These are phyloP conservation scores for Oryza rufipogon DNA, from an alignment of 176 grass and related monocot genomes.

Conservation along the genomic window DNA sequence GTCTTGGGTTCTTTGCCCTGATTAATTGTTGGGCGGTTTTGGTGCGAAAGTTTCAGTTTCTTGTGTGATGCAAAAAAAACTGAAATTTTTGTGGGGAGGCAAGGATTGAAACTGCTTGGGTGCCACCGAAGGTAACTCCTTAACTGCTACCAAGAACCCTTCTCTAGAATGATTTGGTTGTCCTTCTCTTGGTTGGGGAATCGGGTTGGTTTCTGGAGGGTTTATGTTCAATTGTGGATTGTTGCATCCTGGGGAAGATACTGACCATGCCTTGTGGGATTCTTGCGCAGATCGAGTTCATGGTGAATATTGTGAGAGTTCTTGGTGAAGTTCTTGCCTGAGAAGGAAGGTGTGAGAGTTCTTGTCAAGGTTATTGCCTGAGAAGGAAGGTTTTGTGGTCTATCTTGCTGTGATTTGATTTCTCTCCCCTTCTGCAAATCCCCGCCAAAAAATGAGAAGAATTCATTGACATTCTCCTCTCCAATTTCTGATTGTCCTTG, in stretches of 20 bases:
- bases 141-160: background rate
- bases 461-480: background rate
- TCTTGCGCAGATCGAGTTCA: conserved; percentile 40
- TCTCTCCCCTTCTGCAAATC: background rate
- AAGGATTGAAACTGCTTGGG: background rate
- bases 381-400: conserved; percentile 5
- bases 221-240: background rate
- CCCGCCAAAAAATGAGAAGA: background rate
- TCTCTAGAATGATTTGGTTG: background rate
- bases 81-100: background rate
- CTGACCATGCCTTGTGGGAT: background rate
- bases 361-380: background rate
- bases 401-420: background rate
- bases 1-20: conserved; percentile 1
- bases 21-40: background rate
- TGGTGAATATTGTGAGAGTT: background rate
- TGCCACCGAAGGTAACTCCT: conserved; percentile 3
- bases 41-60: background rate
- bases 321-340: background rate
- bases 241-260: background rate
- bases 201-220: background rate
- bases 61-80: background rate
- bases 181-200: background rate
- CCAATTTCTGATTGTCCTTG: background rate
- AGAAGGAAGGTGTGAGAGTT: background rate